phyloP scores from a whole-genome alignment of 169 alveolate species.

The Babesia gibsoni region DNA sequence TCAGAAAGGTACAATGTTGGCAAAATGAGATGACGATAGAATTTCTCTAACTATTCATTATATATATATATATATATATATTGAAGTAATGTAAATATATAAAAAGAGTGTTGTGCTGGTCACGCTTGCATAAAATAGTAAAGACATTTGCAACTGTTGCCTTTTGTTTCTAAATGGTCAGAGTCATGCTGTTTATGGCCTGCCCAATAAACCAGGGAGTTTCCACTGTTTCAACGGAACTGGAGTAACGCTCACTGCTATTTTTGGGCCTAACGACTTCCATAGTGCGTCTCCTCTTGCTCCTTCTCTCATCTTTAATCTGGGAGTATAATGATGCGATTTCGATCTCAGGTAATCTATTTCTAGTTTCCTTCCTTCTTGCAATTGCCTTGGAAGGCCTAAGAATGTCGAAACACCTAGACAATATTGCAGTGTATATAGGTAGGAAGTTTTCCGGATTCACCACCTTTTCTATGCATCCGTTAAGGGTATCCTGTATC shows the following conservation, averaged over 20 bases:
- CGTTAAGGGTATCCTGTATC: slow-evolving; percentile 56
- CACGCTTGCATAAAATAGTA: too few relatives aligned
- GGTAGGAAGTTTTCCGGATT: slow-evolving; percentile 57
- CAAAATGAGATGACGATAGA: too few relatives aligned
- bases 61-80: too few relatives aligned
- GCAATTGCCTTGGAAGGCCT: neutral
- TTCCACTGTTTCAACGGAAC: neutral
- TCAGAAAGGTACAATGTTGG: too few relatives aligned
- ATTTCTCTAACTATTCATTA: too few relatives aligned
- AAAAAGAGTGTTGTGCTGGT: too few relatives aligned
- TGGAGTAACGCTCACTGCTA: neutral
- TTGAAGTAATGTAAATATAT: too few relatives aligned
- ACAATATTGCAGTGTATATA: slow-evolving; percentile 46
- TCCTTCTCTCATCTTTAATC: neutral
- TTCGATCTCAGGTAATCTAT: slow-evolving; percentile 17
- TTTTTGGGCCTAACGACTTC: neutral
- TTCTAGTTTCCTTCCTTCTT: neutral
- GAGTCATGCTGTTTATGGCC: slow-evolving; percentile 22
- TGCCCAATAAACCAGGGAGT: slow-evolving; percentile 31
- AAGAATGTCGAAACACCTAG: slow-evolving; percentile 38
- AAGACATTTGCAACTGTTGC: too few relatives aligned
- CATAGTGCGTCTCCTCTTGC: neutral
- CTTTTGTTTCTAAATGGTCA: neutral
- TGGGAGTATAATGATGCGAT: neutral
- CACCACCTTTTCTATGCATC: slow-evolving; percentile 32